Conservation (phyloP, 192 early-diverging fungal genomes). For the Umbelopsis sp. region DNA sequence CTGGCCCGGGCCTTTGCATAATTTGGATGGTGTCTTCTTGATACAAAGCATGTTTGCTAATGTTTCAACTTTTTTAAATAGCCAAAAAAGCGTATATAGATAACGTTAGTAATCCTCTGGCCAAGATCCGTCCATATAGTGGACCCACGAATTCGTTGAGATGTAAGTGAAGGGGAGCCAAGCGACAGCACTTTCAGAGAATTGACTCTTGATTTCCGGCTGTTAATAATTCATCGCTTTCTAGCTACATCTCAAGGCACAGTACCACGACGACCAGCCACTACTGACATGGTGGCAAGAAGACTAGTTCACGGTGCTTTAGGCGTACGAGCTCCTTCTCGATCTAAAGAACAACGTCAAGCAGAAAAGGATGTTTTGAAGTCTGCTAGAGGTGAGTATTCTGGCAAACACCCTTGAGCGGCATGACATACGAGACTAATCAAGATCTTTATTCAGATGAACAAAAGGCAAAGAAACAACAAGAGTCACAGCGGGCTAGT, state of each 20-base stretch:
- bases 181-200: not conserved
- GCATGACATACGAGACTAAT: not conserved
- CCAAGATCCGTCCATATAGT: constrained; percentile 63
- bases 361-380: constrained; percentile 47
- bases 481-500: not conserved
- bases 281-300: constrained; percentile 75
- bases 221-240: not conserved
- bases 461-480: not conserved
- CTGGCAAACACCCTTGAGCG: not conserved
- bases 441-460: not conserved
- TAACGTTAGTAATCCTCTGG: constrained; percentile 52
- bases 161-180: not conserved
- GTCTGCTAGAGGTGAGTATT: constrained; percentile 47
- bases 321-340: constrained; percentile 53
- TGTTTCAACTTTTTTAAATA: constrained; percentile 14
- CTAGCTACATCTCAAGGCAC: constrained; percentile 19
- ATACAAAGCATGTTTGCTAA: not conserved
- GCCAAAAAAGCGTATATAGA: constrained; percentile 60
- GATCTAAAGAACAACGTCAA: constrained; percentile 52
- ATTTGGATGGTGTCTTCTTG: not conserved
- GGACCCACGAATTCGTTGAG: constrained; percentile 49
- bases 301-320: constrained; percentile 75
- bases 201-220: not conserved
- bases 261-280: constrained; percentile 44
- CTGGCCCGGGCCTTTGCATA: too few relatives aligned